These are phyloP conservation scores for Arachnopeziza araneosa DNA, from an alignment of 2,329 filamentous ascomycete genomes.

Conservation along the genomic window DNA sequence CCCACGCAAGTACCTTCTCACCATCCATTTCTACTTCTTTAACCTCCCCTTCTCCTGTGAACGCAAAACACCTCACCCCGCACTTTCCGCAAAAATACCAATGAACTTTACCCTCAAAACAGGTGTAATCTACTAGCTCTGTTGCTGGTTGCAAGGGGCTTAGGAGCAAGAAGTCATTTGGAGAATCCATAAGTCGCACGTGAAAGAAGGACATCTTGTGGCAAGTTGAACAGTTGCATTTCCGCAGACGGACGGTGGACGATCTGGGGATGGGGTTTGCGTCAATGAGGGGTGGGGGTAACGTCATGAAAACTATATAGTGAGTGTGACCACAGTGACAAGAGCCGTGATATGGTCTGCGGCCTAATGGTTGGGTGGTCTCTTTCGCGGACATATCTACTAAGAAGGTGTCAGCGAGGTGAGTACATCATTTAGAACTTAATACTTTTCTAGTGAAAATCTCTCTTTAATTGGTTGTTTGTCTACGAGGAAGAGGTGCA, in stretches of 20 bases:
- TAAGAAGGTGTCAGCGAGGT: neutral
- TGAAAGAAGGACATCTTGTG: slow-evolving; percentile 44
- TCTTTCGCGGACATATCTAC: neutral
- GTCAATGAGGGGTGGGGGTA: slow-evolving; percentile 32
- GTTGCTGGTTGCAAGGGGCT: slow-evolving; percentile 35
- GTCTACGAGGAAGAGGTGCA: neutral
- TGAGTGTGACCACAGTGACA: slow-evolving; percentile 42
- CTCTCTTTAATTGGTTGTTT: neutral
- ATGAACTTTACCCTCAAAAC: slow-evolving; percentile 28
- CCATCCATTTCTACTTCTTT: slow-evolving; percentile 13
- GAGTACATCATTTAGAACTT: neutral
- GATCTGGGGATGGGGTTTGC: slow-evolving; percentile 4
- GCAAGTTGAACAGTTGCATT: slow-evolving; percentile 45
- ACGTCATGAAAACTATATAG: slow-evolving; percentile 39
- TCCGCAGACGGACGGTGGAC: slow-evolving; percentile 30
- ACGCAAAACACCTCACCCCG: slow-evolving; percentile 39
- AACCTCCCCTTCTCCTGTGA: slow-evolving; percentile 32
- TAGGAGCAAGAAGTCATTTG: slow-evolving; percentile 42
- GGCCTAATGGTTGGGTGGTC: slow-evolving; percentile 1
- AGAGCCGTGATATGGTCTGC: slow-evolving; percentile 34
- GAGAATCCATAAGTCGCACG: slow-evolving; percentile 33
- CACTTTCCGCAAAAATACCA: slow-evolving; percentile 45
- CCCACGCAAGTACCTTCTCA: slow-evolving; percentile 24
- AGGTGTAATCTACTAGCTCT: slow-evolving; percentile 38
- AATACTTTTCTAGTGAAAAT: neutral